Evolutionary conservation across 768 basidiomycete species (phyloP), one percentile per base, ranked within the genome.

Genomic region (Rhodotorula diobovata): DNA sequence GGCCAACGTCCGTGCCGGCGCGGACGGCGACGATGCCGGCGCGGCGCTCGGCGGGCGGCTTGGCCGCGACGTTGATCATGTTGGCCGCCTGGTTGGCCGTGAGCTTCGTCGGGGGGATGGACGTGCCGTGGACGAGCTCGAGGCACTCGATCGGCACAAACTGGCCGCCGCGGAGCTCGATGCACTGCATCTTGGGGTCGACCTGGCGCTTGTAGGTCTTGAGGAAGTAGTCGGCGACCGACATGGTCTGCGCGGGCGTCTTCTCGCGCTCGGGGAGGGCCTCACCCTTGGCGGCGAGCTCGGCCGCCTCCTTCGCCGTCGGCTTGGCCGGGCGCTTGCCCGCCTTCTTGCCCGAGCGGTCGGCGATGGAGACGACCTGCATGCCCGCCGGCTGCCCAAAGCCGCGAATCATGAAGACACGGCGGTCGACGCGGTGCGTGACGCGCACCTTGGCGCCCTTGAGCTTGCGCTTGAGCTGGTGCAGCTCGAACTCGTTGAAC

Each of bases 131-230:
- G 21, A 72, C 59, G 50, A 72, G 71, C 63, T 73, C 72, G 60
- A 73, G 63, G 60, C 58, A 65, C 57, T 73, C 72, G 35, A 68
- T 61, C 32, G 72, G 72, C 28, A 73, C 63, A 43, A 66, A 54
- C 60, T 66, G 59, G 2, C 67, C 67, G 18, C 67, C 67, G 25
- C 63, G 46, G 14, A 73, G 59, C 56, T 68, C 67, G 34, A 73
- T 63, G 61, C 53, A 58, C 41, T 65, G 72, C 12, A 63, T n/a
- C 53, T 50, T 34, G 28, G 55, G 48, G 51, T 72, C 53, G 53
- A 72, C 43, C 4, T 25, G 30, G 28, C 10, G 7, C 55, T 56
- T 58, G 63, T 73, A 73, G 12, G 37, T 51, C 55, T 50, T 34
- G 34, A 41, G 30, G 56, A 73, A 73, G 67, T 73, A 73, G 25